Evolutionary conservation across 768 basidiomycete species (phyloP).

Genomic region (Rhodosporidiobolus sp.): DNA sequence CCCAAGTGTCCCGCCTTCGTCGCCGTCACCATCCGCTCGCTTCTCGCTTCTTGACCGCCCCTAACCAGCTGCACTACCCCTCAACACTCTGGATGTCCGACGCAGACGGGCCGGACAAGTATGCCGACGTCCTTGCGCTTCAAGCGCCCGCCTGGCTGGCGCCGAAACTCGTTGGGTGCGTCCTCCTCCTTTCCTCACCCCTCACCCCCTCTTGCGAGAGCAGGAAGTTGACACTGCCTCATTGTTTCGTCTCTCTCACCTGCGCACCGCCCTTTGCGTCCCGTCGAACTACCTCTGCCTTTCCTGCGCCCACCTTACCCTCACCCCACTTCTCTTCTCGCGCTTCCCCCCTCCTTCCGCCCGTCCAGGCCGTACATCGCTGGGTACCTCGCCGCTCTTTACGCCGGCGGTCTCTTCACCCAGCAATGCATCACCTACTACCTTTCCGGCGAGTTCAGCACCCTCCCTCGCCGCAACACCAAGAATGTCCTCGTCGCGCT

Average conservation of each 20-base stretch:
- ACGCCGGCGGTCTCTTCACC: background rate
- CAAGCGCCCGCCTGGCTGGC: background rate
- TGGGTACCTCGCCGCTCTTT: conserved; percentile 8
- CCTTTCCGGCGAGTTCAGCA: background rate
- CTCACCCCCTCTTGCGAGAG: background rate
- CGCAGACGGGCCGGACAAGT: background rate
- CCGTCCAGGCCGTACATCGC: background rate
- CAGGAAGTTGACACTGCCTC: background rate
- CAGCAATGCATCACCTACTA: background rate
- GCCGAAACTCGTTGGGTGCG: background rate
- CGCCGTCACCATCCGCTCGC: too few species aligned
- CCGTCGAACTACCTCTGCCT: background rate
- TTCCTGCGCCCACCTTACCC: background rate
- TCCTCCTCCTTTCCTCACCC: too few species aligned
- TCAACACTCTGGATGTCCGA: too few species aligned
- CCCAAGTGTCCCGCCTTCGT: too few species aligned
- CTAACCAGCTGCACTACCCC: too few species aligned
- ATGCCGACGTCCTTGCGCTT: background rate
- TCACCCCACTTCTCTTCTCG: background rate
- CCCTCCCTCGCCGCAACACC: background rate
- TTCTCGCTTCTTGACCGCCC: too few species aligned
- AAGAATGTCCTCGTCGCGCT: conserved; percentile 2
- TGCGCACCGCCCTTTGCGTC: too few species aligned
- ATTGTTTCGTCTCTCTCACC: too few species aligned
- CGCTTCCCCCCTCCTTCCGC: too few species aligned